Evolutionary conservation across 768 basidiomycete species (phyloP).

Genomic region (Thelephora ganbajun): DNA sequence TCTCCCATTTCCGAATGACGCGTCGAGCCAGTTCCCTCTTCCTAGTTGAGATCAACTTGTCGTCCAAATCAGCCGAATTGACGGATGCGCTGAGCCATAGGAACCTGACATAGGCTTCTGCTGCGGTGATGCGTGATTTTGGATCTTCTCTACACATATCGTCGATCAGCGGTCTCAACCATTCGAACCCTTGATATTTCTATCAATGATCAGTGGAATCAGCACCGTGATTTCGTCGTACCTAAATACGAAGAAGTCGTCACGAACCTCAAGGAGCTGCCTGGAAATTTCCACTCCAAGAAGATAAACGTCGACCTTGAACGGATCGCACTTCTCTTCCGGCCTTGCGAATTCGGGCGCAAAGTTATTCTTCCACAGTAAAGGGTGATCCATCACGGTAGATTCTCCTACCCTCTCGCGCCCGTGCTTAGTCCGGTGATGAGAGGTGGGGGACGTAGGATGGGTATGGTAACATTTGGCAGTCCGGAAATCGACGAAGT

Average conservation of each 20-base stretch:
- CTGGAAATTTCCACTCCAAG: conserved; percentile 2
- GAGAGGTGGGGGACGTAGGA: no score
- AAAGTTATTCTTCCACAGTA: background rate
- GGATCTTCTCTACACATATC: conserved; percentile 16
- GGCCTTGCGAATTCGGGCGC: conserved; percentile 10
- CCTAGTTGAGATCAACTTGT: no score
- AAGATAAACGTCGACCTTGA: conserved; percentile 3
- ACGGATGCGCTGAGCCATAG: conserved; percentile 1
- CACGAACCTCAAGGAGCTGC: conserved; percentile 2
- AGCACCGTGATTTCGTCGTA: background rate
- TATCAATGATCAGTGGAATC: conserved; percentile 1
- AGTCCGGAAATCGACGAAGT: conserved; percentile 14
- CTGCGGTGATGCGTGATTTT: conserved; percentile 11
- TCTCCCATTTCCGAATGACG: no score
- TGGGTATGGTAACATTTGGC: conserved; percentile 1
- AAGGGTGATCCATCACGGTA: background rate
- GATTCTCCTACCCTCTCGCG: no score
- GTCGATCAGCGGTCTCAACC: conserved; percentile 13
- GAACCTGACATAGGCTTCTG: conserved; percentile 9
- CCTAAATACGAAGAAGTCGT: conserved; percentile 1
- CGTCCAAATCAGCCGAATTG: no score
- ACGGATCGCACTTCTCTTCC: conserved; percentile 8
- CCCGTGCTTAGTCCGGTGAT: no score
- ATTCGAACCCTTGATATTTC: conserved; percentile 12
- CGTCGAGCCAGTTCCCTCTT: no score